phyloP scores from a whole-genome alignment of 2,329 filamentous ascomycete genomes.

The Dryadomyces quercivorus region DNA sequence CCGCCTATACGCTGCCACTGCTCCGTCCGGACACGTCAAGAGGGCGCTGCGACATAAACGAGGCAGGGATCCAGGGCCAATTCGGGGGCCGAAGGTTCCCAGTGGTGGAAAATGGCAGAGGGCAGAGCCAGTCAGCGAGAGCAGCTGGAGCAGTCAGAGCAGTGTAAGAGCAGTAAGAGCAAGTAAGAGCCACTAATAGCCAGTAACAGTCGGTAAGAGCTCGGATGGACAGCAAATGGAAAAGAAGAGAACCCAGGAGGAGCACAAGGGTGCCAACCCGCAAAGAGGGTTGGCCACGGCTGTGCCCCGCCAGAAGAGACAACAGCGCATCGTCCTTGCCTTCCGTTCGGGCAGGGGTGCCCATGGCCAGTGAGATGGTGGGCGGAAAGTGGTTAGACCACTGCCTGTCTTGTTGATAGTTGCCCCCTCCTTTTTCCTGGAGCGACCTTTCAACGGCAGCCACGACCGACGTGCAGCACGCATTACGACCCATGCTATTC shows the following conservation, averaged over 20 bases:
- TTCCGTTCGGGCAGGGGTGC: background rate
- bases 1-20: too few species aligned
- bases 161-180: too few species aligned
- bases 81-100: background rate
- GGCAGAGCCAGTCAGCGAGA: background rate
- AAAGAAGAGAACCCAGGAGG: too few species aligned
- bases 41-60: background rate
- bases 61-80: background rate
- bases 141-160: background rate
- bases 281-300: too few species aligned
- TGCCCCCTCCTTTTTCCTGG: slow-evolving; percentile 2
- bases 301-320: too few species aligned
- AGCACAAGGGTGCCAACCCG: too few species aligned
- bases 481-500: slow-evolving; percentile 7
- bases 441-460: slow-evolving; percentile 30
- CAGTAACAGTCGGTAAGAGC: too few species aligned
- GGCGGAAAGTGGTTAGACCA: background rate
- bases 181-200: too few species aligned
- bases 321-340: background rate
- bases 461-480: slow-evolving; percentile 34
- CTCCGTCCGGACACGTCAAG: background rate
- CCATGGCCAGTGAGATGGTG: background rate
- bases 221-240: too few species aligned
- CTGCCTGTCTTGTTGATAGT: background rate
- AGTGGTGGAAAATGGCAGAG: background rate